Conservation (phyloP, 208 protist genomes). For the Crithidia fasciculata region DNA sequence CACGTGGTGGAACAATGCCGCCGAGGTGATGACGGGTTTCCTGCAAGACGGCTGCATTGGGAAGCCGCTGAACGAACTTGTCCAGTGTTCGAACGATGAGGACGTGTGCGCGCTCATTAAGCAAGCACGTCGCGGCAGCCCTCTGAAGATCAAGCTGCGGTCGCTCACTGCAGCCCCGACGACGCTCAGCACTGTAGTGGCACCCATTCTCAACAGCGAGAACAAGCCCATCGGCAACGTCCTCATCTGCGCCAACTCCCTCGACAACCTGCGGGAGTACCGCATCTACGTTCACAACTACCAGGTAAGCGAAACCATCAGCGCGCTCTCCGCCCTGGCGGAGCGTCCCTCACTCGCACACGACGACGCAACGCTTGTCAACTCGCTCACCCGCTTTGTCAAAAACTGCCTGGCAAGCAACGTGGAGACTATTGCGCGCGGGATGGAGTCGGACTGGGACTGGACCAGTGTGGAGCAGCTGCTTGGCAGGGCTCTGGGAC, state of each 20-base stretch:
- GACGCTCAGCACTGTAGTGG: slow-evolving; percentile 78
- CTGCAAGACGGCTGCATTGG: slow-evolving; percentile 80
- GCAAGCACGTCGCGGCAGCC: slow-evolving; percentile 37
- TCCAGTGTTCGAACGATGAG: slow-evolving; percentile 60
- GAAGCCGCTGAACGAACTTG: slow-evolving; percentile 84
- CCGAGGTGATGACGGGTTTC: slow-evolving; percentile 88
- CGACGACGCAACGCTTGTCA: slow-evolving; percentile 41
- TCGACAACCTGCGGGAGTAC: slow-evolving; percentile 82
- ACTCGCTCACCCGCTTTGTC: slow-evolving; percentile 59
- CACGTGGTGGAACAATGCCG: slow-evolving; percentile 86
- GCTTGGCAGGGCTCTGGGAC: slow-evolving; percentile 66
- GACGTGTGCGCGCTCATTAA: slow-evolving; percentile 56
- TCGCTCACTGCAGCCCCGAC: slow-evolving; percentile 77
- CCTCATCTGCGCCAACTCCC: slow-evolving; percentile 87
- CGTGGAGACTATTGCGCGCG: slow-evolving; percentile 68
- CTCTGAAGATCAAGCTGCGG: slow-evolving; percentile 82
- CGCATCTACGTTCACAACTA: slow-evolving; percentile 86
- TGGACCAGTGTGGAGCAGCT: slow-evolving; percentile 89
- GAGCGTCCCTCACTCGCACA: slow-evolving; percentile 45
- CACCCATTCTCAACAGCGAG: slow-evolving; percentile 62
- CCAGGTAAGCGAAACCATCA: slow-evolving; percentile 56
- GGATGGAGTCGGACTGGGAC: slow-evolving; percentile 89
- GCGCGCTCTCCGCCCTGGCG: slow-evolving; percentile 48
- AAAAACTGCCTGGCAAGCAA: slow-evolving; percentile 53
- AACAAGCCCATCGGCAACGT: slow-evolving; percentile 73